Percentiles rank a stretch among this genome's conserved stretches.
Evolutionary conservation across 345 rosid genomes (phyloP).

Genomic region (Gossypium arboreum): DNA sequence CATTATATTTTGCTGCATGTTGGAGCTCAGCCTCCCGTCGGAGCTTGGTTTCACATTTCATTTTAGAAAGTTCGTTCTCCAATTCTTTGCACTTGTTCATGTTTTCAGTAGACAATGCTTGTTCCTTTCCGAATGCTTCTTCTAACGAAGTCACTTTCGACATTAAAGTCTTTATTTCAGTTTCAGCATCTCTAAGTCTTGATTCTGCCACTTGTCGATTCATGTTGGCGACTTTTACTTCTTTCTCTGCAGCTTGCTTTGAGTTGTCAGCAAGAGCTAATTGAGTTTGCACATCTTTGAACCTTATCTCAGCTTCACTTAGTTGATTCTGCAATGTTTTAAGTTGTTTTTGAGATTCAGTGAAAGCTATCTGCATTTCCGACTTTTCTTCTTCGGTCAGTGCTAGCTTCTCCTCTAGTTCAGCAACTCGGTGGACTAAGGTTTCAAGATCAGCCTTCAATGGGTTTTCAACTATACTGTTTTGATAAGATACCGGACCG

Average conservation of each 20-base stretch:
- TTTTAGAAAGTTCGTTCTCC: slow-evolving; percentile 50
- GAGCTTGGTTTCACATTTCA: slow-evolving; percentile 45
- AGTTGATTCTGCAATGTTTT: slow-evolving; percentile 37
- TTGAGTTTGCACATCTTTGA: slow-evolving; percentile 37
- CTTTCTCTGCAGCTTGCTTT: slow-evolving; percentile 46
- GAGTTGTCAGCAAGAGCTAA: slow-evolving; percentile 40
- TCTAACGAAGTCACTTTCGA: slow-evolving; percentile 44
- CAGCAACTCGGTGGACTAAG: slow-evolving; percentile 45
- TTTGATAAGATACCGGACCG: slow-evolving; percentile 28
- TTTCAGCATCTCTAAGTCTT: slow-evolving; percentile 45
- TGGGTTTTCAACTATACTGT: slow-evolving; percentile 27
- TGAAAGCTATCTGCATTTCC: slow-evolving; percentile 44
- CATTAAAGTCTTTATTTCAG: slow-evolving; percentile 44
- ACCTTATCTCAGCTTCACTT: slow-evolving; percentile 40
- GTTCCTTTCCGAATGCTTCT: slow-evolving; percentile 8
- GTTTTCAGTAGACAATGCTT: slow-evolving; percentile 9
- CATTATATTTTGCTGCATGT: slow-evolving; percentile 32
- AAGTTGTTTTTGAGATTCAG: slow-evolving; percentile 43
- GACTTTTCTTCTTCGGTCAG: slow-evolving; percentile 51
- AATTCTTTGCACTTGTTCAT: slow-evolving; percentile 25
- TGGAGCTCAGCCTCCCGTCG: slow-evolving; percentile 30
- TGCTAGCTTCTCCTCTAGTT: slow-evolving; percentile 56
- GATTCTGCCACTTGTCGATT: slow-evolving; percentile 46
- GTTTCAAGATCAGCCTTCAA: slow-evolving; percentile 47
- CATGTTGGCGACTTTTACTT: slow-evolving; percentile 35